These are phyloP conservation scores for Zygosaccharomyces bailii DNA, from an alignment of 805 yeast genomes.

Conservation along the genomic window DNA sequence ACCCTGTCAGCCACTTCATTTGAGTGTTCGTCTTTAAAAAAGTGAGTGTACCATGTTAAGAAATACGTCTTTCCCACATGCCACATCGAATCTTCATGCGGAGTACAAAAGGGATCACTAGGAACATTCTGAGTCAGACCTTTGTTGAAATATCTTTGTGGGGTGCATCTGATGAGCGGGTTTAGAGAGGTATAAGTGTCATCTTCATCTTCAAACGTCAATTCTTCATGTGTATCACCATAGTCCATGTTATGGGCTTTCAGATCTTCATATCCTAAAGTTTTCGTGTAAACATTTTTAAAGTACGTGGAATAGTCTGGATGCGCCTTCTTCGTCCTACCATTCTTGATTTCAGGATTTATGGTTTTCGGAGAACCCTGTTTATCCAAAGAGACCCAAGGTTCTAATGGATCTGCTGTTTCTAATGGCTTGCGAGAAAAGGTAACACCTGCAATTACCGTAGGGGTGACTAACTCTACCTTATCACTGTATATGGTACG, in stretches of 20 bases:
- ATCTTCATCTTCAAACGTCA: slow-evolving; percentile 59
- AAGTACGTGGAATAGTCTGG: slow-evolving; percentile 79
- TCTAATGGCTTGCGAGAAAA: slow-evolving; percentile 44
- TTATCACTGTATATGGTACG: slow-evolving; percentile 61
- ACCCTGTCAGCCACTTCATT: slow-evolving; percentile 54
- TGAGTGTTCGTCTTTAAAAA: slow-evolving; percentile 41
- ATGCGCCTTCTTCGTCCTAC: slow-evolving; percentile 56
- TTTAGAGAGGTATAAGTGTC: slow-evolving; percentile 65
- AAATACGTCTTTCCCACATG: slow-evolving; percentile 64
- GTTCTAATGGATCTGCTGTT: slow-evolving; percentile 61
- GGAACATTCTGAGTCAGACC: slow-evolving; percentile 52
- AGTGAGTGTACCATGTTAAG: slow-evolving; percentile 74
- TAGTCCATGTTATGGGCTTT: slow-evolving; percentile 72
- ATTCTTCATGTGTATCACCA: slow-evolving; percentile 56
- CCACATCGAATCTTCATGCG: slow-evolving; percentile 57
- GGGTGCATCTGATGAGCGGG: slow-evolving; percentile 84
- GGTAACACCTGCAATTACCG: slow-evolving; percentile 56
- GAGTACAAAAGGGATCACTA: slow-evolving; percentile 85
- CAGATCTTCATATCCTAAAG: slow-evolving; percentile 56
- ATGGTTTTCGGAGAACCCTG: slow-evolving; percentile 80
- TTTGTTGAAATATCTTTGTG: slow-evolving; percentile 63
- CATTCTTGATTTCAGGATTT: slow-evolving; percentile 70
- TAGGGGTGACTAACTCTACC: slow-evolving; percentile 67
- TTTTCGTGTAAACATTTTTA: slow-evolving; percentile 60
- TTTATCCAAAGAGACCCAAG: slow-evolving; percentile 76